Conservation (phyloP, 805 yeast genomes). For the Lipomyces sp. region DNA sequence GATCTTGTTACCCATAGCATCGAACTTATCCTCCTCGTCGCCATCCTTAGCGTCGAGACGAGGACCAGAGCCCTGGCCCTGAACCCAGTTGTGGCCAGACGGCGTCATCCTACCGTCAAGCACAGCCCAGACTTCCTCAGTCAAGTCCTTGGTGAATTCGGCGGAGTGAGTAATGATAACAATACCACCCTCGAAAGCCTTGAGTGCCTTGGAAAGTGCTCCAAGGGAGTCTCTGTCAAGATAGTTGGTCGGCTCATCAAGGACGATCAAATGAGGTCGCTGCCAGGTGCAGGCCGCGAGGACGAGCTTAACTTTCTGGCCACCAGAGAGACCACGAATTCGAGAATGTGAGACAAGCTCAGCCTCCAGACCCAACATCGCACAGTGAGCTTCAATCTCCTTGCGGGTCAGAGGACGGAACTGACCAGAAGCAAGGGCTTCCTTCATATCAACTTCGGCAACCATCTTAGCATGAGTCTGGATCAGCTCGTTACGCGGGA, state of each 20-base stretch:
- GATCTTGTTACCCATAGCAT: slow-evolving; percentile 99
- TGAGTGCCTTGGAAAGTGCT: slow-evolving; percentile 98
- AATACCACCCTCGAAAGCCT: slow-evolving; percentile 99
- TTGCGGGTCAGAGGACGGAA: slow-evolving; percentile 99
- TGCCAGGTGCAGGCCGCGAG: slow-evolving; percentile 99
- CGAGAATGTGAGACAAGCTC: slow-evolving; percentile 99
- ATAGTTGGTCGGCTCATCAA: slow-evolving; percentile 99
- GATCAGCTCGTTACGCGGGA: slow-evolving; percentile 97
- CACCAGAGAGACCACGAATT: slow-evolving; percentile 99
- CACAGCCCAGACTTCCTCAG: slow-evolving; percentile 99
- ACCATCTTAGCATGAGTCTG: slow-evolving; percentile 99
- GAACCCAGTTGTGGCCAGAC: slow-evolving; percentile 99
- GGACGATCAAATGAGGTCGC: slow-evolving; percentile 99
- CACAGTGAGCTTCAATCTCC: slow-evolving; percentile 99
- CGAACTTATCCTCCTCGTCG: slow-evolving; percentile 97
- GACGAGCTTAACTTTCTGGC: slow-evolving; percentile 99
- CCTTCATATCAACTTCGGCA: slow-evolving; percentile 99
- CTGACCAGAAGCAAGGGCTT: slow-evolving; percentile 99
- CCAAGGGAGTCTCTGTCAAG: slow-evolving; percentile 99
- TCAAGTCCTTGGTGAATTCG: slow-evolving; percentile 98
- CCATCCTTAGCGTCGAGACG: slow-evolving; percentile 88
- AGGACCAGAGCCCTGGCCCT: slow-evolving; percentile 99
- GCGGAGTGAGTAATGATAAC: slow-evolving; percentile 99
- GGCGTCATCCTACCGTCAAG: slow-evolving; percentile 98
- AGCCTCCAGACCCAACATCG: slow-evolving; percentile 97